These are phyloP conservation scores for Daedalea quercina DNA, from an alignment of 768 basidiomycete genomes.

Conservation along the genomic window DNA sequence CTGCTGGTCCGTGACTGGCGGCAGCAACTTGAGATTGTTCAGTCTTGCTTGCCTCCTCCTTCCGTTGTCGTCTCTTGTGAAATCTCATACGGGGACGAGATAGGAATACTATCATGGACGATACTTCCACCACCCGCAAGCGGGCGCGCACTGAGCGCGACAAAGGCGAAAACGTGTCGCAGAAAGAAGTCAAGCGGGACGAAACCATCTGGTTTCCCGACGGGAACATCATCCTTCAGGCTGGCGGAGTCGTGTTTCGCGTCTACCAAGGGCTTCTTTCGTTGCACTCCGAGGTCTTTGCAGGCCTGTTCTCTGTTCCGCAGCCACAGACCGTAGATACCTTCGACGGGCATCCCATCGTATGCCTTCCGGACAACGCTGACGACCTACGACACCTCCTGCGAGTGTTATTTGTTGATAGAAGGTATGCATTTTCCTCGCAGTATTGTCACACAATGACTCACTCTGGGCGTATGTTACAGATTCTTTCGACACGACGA, in stretches of 20 bases:
- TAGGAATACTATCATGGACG: no score
- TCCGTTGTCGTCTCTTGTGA: no score
- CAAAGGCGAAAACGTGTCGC: no score
- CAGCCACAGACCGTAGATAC: neutral
- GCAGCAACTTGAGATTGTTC: no score
- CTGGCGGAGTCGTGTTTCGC: constrained; percentile 16
- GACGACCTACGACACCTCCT: neutral
- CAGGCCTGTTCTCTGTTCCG: constrained; percentile 6
- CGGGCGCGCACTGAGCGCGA: no score
- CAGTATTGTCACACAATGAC: no score
- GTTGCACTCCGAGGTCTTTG: constrained; percentile 9
- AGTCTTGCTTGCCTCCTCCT: no score
- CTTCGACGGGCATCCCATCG: constrained; percentile 7
- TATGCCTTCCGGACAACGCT: constrained; percentile 6
- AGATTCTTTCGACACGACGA: neutral
- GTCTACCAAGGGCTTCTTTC: constrained; percentile 11
- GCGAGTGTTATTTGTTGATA: constrained; percentile 6
- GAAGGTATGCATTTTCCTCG: neutral
- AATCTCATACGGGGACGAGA: no score
- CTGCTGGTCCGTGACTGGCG: no score
- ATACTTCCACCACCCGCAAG: no score
- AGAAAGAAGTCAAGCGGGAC: no score
- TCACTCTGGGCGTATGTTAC: neutral
- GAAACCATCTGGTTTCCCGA: constrained; percentile 49
- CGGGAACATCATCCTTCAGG: constrained; percentile 60